Base-by-base conservation (phyloP, 176 grass and related monocot genomes). In the Aegilops bicornis region DNA sequence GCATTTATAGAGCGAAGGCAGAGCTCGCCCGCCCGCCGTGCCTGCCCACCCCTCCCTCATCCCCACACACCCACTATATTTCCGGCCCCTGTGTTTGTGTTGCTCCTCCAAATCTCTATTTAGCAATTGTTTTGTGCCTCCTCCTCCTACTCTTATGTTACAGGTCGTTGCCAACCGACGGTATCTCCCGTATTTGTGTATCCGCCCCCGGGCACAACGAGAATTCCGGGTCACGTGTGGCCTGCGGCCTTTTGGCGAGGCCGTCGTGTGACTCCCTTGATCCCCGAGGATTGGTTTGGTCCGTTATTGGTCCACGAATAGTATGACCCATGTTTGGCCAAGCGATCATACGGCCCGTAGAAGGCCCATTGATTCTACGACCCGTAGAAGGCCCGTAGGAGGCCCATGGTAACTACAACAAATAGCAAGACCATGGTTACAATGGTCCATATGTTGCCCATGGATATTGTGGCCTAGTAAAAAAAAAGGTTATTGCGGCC, bases 1-100 rank as follows among this genome's bases (percentile, higher is more conserved):
- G 85, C 81, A 91, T 91, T 91, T 91, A 88, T 91, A 91, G 81
- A 14, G 33, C 33, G 33, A 35, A 35, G 24, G 79, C 37, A 3
- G 74, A 84, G 54, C 56, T 89, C 79, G 65, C 65, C 1, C 40
- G 71, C 65, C 8, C 40, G 71, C 40, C 71, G 40, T 25, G 39
- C 70, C 69, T 40, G 82, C 80, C 84, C 83, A 87, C 89, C 80
- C 84, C 52, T 47, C 27, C 78, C 79, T 68, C 60, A 47, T 56
- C 61, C 59, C 50, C 63, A 64, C 24, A 76, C 68, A n/a, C 24
- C 23, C 22, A 29, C 75, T 79, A 56, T 83, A 73, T 79, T 90
- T 87, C 74, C 58, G 85, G 13, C 85, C 43, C 43, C 80, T 13
- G 0, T 74, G 72, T 52, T 47, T 47, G 42, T 45, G 42, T 13